These are phyloP conservation scores for Asclepias syriaca DNA, from an alignment of 257 asterid genomes.

Conservation along the genomic window DNA sequence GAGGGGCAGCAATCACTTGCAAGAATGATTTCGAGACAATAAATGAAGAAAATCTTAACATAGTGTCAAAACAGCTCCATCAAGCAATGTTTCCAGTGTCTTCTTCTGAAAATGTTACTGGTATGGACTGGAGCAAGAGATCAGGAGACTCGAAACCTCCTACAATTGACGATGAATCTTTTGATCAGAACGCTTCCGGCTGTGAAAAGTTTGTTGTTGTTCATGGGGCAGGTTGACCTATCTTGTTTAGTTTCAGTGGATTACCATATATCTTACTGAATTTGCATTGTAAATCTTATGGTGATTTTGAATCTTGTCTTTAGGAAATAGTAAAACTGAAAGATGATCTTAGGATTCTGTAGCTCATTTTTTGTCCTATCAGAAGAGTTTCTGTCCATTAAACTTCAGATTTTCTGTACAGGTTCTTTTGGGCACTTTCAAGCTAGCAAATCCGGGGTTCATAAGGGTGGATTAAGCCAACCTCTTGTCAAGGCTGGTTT, in stretches of 20 bases:
- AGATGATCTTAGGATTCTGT: background rate
- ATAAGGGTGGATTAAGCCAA: slow-evolving; percentile 69
- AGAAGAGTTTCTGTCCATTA: background rate
- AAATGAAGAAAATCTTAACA: slow-evolving; percentile 54
- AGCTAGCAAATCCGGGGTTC: slow-evolving; percentile 94
- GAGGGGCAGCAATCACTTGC: slow-evolving; percentile 90
- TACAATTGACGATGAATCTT: slow-evolving; percentile 25
- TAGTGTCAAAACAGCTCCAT: slow-evolving; percentile 71
- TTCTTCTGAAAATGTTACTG: slow-evolving; percentile 26
- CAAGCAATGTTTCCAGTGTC: slow-evolving; percentile 56
- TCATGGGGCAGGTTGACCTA: slow-evolving; percentile 84
- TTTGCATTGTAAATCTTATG: background rate
- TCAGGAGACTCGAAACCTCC: slow-evolving; percentile 52
- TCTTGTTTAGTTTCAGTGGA: background rate
- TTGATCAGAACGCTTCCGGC: slow-evolving; percentile 37
- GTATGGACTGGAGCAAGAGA: slow-evolving; percentile 97
- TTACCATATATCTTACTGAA: background rate
- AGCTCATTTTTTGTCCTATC: background rate
- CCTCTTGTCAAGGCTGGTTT: slow-evolving; percentile 90
- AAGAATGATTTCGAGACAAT: slow-evolving; percentile 78
- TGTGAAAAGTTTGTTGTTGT: slow-evolving; percentile 60
- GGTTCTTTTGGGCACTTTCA: slow-evolving; percentile 99
- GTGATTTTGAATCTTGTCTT: background rate
- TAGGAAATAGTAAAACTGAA: background rate
- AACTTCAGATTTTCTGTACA: slow-evolving; percentile 18